Base-by-base conservation (phyloP, 345 rosid genomes). In the Rhizophora apiculata region DNA sequence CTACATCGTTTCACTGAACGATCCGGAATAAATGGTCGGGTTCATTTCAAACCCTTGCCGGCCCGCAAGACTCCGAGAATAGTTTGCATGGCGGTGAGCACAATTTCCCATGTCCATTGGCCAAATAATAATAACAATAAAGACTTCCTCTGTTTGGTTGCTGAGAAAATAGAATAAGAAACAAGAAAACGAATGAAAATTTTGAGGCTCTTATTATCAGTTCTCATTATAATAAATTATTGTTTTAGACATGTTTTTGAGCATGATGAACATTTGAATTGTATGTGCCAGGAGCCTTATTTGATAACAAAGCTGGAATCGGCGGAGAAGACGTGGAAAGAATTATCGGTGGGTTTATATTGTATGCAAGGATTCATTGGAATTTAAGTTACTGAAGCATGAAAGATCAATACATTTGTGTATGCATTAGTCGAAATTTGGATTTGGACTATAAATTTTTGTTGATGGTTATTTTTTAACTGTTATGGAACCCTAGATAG, bases 321-420 rank as follows among this genome's bases (percentile, higher is more conserved):
- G 49, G 97, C 96, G 2, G 97, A 88, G 86, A 94, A 85, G 78
- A 94, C 98, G 5, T 91, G 98, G 97, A 89, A 91, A 68, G 98
- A 94, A 54, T 72, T 94, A 62, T 89, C 98, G 68, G 98, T 94
- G 76, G 22, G 87, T 31, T 66, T 67, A 29, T 10, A 49, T 48
- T 13, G 26, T 24, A 31, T 59, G 56, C n/a, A 54, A 43, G 0
- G 15, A 69, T 67, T 21, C 46, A 39, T 32, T 70, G 19, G 67
- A 29, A 32, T 16, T 65, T 18, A 8, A 22, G n/a, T 26, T 59
- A 4, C n/a, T 34, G 24, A 59, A 56, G 21, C 20, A 7, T 10
- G 27, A 36, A 60, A 24, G 9, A 54, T 7, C 11, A 34, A 15
- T 10, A 2, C 46, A 11, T 39, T 43, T 34, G 31, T 4, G 19